Evolutionary conservation across 2,329 filamentous ascomycete species (phyloP), one percentile per base, ranked within the genome.

Genomic region (Byssoonygena ceratinophila): DNA sequence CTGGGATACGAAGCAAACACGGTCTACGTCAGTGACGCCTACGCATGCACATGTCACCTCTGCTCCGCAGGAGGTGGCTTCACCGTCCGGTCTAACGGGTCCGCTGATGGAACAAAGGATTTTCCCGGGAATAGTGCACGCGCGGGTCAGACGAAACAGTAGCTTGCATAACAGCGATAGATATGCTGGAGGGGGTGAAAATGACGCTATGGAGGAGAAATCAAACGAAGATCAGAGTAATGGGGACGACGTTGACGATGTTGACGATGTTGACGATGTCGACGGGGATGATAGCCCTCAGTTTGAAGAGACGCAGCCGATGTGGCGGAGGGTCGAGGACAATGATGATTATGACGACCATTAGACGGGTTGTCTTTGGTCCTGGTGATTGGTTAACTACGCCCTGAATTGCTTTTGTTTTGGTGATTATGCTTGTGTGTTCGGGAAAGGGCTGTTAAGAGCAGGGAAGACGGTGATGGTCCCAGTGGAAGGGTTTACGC

Each of bases 91-190:
- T 29, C 40, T 46, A 9, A 18, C 31, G 16, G 46, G 43, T 22
- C 37, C 52, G 8, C 23, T 64, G 8, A 61, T 61, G 16, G 69
- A 70, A 45, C 68, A 69, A 43, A 67, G 64, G 43, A 71, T 70
- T 16, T 72, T 72, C 54, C 70, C 70, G 1, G 70, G 70, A 14
- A 64, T 72, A 39, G 64, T 71, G 41, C 69, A 72, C 56, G 68
- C 68, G 48, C 64, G 54, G 11, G 53, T 55, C 31, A 52, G 57
- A 29, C 48, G 55, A 20, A 50, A 47, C 25, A 56, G 49, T 18
- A 51, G 41, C 31, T 31, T 51, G 22, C 49, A 44, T 20, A 22
- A 45, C 12, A 2, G 20, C 16, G 39, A 51, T 16, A 16, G 14
- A 8, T 12, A 20, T 31, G 32, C 25, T 2, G 22, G 36, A 8